Conservation (phyloP, 441 rosid genomes). For the Pelargonium myrrhifolium region DNA sequence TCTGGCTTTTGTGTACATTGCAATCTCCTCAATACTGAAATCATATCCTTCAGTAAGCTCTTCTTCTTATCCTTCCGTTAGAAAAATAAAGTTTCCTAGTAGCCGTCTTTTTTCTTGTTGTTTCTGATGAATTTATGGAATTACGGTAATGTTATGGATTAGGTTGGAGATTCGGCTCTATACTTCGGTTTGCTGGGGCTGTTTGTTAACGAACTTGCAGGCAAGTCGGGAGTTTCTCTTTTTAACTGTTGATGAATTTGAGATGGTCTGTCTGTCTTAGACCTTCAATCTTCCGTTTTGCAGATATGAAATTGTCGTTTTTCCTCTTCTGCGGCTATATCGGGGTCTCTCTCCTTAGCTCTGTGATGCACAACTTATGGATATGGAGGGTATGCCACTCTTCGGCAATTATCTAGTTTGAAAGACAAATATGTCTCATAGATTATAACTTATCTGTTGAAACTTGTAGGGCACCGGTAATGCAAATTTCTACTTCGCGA, state of each 20-base stretch:
- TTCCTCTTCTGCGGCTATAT: slow-evolving; percentile 87
- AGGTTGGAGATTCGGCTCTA: slow-evolving; percentile 93
- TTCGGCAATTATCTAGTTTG: slow-evolving; percentile 9
- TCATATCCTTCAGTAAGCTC: slow-evolving; percentile 90
- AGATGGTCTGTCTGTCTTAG: slow-evolving; percentile 18
- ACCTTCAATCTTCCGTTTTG: slow-evolving; percentile 18
- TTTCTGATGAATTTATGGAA: slow-evolving; percentile 6
- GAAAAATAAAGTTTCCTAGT: background rate
- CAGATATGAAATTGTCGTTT: slow-evolving; percentile 85
- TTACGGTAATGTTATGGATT: slow-evolving; percentile 15
- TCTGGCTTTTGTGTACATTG: slow-evolving; percentile 75
- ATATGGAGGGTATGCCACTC: slow-evolving; percentile 78
- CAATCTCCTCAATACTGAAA: slow-evolving; percentile 79
- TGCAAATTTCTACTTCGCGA: slow-evolving; percentile 92
- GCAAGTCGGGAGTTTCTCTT: slow-evolving; percentile 31
- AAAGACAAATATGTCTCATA: slow-evolving; percentile 7
- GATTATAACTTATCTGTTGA: slow-evolving; percentile 14
- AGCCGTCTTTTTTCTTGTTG: background rate
- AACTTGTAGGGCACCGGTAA: slow-evolving; percentile 83
- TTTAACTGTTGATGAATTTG: slow-evolving; percentile 13
- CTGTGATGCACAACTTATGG: slow-evolving; percentile 98
- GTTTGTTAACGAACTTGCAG: slow-evolving; percentile 79
- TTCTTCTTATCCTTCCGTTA: background rate
- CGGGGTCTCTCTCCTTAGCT: slow-evolving; percentile 85
- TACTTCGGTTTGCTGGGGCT: slow-evolving; percentile 71